These are phyloP conservation scores for Apiotrichum gamsii DNA, from an alignment of 1,284 basidiomycete genomes.

Conservation along the genomic window DNA sequence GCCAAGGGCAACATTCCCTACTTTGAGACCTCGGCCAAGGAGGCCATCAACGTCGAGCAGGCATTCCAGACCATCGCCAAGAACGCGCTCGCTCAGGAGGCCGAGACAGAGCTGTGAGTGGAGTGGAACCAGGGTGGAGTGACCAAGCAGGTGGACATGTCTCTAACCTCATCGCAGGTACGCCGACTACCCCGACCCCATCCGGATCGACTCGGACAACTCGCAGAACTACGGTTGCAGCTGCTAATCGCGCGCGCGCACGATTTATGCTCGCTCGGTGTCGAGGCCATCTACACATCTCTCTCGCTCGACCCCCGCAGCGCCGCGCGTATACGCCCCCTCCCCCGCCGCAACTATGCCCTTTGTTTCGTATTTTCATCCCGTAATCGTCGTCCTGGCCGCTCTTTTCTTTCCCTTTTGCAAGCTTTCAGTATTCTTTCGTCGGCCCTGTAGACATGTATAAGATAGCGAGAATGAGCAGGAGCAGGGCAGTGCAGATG, in stretches of 20 bases:
- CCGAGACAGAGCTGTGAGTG: constrained; percentile 88
- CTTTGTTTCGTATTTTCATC: neutral
- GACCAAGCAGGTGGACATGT: too few species aligned
- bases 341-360: neutral
- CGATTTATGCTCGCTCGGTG: too few species aligned
- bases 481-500: neutral
- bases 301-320: too few species aligned
- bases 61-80: constrained; percentile 99
- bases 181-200: constrained; percentile 98
- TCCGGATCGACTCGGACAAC: constrained; percentile 89
- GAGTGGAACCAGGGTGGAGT: too few species aligned
- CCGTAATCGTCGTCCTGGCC: constrained; percentile 2
- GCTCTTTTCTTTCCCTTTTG: neutral
- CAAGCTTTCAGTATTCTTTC: neutral
- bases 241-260: constrained; percentile 54
- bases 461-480: constrained; percentile 2
- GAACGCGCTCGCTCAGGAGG: constrained; percentile 95
- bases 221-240: constrained; percentile 89
- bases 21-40: constrained; percentile 99
- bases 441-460: constrained; percentile 8
- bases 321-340: neutral
- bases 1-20: constrained; percentile 99
- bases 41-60: constrained; percentile 99
- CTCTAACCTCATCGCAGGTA: constrained; percentile 55
- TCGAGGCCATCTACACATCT: neutral